These are phyloP conservation scores for Striga asiatica DNA, from an alignment of 257 asterid genomes.

Conservation along the genomic window DNA sequence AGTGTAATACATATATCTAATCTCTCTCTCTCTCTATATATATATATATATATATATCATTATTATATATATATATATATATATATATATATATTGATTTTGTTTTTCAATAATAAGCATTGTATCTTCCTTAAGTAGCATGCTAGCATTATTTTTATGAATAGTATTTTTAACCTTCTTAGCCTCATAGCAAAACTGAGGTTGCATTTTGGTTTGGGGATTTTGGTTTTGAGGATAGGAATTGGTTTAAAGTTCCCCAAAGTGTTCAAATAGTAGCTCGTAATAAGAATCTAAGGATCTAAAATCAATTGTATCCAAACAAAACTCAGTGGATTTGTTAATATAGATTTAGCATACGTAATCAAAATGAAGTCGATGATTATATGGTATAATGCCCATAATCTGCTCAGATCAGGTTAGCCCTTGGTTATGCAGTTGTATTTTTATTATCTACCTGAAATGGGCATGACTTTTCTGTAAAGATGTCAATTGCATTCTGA, in stretches of 20 bases:
- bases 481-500: not conserved
- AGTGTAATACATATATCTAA: constrained; percentile 58
- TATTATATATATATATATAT: not conserved
- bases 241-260: too few relatives aligned
- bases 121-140: not conserved
- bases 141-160: too few relatives aligned
- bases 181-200: too few relatives aligned
- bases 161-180: too few relatives aligned
- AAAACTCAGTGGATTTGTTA: not conserved
- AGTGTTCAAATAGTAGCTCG: not conserved
- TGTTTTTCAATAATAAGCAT: not conserved
- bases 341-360: too few relatives aligned
- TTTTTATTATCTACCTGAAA: not conserved
- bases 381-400: too few relatives aligned
- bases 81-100: not conserved
- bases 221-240: too few relatives aligned
- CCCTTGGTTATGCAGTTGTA: too few relatives aligned
- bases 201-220: too few relatives aligned
- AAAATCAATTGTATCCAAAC: not conserved
- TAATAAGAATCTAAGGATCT: not conserved
- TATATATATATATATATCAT: not conserved
- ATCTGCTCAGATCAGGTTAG: too few relatives aligned
- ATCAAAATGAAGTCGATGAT: too few relatives aligned
- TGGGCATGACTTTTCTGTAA: not conserved
- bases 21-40: too few relatives aligned